Base-by-base conservation (phyloP, 2,329 filamentous ascomycete species). In the Hymenoscyphus albidus region DNA sequence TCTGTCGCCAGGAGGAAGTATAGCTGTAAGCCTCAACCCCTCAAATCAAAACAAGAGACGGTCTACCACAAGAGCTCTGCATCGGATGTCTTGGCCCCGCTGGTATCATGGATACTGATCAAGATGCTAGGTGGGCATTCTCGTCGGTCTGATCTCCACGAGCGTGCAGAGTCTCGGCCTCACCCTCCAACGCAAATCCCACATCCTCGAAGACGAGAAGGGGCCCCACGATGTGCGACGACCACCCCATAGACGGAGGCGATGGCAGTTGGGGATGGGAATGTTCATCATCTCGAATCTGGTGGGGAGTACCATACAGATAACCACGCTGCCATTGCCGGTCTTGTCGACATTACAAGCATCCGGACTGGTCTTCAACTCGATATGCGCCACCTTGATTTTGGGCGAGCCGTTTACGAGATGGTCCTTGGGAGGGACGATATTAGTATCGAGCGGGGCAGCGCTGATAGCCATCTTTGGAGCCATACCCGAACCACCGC, bases 201-300 rank as follows among this genome's bases (percentile, higher is more conserved):
- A 99, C 80, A 89, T 99, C 71, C 88, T 98, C 75, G 95, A 99
- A 81, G 95, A 99, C 80, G 92, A 96, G 80, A 97, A 97, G 61
- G 81, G 83, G 38, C 84, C 84, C 7, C 89, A 92, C 76, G 87
- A 95, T 78, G 81, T 88, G 66, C 88, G 91, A 71, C 85, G 94
- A 67, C 94, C 95, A 56, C 92, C 95, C 4, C 96, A 97, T 78
- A 89, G 90, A 74, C 86, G 95, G 74, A 86, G 93, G 73, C 85
- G 93, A 83, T 99, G 95, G 95, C 95, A 97, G 85, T 81, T 96
- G 68, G 95, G 95, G 64, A 98, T 99, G 93, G 87, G 88, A 75
- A 95, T 99, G 88, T 99, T 99, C 78, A 88, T 99, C 70, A 83
- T 96, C 70, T 92, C 95, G 68, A 99, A 99, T 76, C 84, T 99